Percentiles rank a stretch among this genome's conserved stretches.
These are phyloP conservation scores for Castanospermum australe DNA, from an alignment of 306 rosid species.

Conservation along the genomic window DNA sequence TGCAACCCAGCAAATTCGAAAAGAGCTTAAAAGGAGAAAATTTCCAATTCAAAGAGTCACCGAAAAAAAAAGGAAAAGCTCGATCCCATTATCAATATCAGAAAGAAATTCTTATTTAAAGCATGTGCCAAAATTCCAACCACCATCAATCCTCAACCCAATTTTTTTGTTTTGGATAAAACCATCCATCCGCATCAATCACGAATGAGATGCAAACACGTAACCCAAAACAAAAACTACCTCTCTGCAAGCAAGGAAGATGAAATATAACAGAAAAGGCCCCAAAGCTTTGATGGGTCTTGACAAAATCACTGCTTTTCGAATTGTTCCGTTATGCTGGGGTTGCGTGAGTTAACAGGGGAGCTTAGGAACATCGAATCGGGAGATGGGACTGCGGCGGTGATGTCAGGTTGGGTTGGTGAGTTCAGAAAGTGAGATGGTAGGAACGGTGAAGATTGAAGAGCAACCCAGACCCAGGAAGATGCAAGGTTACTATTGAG, in stretches of 20 bases:
- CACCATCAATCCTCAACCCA: not conserved
- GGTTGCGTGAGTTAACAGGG: too few species aligned
- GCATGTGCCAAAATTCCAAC: not conserved
- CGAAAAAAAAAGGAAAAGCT: not conserved
- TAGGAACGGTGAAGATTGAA: not conserved
- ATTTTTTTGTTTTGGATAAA: too few species aligned
- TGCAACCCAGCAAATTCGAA: not conserved
- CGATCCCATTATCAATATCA: not conserved
- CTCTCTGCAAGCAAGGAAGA: not conserved
- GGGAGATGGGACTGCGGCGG: not conserved
- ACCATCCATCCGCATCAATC: not conserved
- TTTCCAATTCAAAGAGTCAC: not conserved
- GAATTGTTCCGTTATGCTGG: not conserved
- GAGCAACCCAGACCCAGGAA: not conserved
- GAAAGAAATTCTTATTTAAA: not conserved
- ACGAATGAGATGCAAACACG: not conserved
- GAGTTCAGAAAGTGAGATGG: slow-evolving; percentile 38
- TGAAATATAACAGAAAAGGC: not conserved
- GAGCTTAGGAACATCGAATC: not conserved
- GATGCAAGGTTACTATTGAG: not conserved
- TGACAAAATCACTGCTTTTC: not conserved
- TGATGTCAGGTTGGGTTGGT: not conserved
- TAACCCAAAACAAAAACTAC: not conserved
- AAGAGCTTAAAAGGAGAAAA: not conserved
- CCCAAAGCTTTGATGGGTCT: not conserved